Percentiles rank a stretch among this genome's conserved stretches.
phyloP scores from a whole-genome alignment of 768 basidiomycete genomes.

The Hydnomerulius pinastri region DNA sequence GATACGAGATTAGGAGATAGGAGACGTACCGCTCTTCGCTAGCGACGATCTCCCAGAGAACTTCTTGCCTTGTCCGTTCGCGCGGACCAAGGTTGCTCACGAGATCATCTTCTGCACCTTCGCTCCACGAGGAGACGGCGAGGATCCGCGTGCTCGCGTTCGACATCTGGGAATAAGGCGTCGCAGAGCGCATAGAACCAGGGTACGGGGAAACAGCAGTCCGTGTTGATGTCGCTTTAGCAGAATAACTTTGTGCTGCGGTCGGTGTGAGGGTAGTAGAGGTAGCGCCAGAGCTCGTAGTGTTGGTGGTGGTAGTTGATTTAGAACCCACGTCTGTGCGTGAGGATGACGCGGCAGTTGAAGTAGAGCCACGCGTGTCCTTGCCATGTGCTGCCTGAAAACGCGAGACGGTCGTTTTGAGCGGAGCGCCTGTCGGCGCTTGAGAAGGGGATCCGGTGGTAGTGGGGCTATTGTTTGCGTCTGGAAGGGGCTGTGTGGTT shows the following conservation, averaged over 20 bases:
- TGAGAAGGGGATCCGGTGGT: slow-evolving; percentile 32
- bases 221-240: slow-evolving; percentile 61
- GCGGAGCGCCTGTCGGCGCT: slow-evolving; percentile 30
- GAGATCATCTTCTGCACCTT: slow-evolving; percentile 91
- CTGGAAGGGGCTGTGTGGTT: slow-evolving; percentile 52
- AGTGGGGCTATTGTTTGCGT: slow-evolving; percentile 40
- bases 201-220: slow-evolving; percentile 62
- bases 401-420: slow-evolving; percentile 73
- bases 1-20: slow-evolving; percentile 10
- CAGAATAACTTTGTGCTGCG: slow-evolving; percentile 53
- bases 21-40: slow-evolving; percentile 84
- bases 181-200: slow-evolving; percentile 76
- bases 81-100: slow-evolving; percentile 91
- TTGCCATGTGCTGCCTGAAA: slow-evolving; percentile 75
- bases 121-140: slow-evolving; percentile 86
- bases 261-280: slow-evolving; percentile 62
- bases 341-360: slow-evolving; percentile 60
- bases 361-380: slow-evolving; percentile 64
- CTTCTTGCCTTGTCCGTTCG: slow-evolving; percentile 94
- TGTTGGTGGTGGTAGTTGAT: slow-evolving; percentile 41
- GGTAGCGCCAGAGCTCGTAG: slow-evolving; percentile 53
- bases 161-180: slow-evolving; percentile 82
- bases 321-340: slow-evolving; percentile 61
- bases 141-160: slow-evolving; percentile 71
- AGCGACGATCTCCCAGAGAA: slow-evolving; percentile 94